These are phyloP conservation scores for Candida boidinii DNA, from an alignment of 805 yeast species.

Conservation along the genomic window DNA sequence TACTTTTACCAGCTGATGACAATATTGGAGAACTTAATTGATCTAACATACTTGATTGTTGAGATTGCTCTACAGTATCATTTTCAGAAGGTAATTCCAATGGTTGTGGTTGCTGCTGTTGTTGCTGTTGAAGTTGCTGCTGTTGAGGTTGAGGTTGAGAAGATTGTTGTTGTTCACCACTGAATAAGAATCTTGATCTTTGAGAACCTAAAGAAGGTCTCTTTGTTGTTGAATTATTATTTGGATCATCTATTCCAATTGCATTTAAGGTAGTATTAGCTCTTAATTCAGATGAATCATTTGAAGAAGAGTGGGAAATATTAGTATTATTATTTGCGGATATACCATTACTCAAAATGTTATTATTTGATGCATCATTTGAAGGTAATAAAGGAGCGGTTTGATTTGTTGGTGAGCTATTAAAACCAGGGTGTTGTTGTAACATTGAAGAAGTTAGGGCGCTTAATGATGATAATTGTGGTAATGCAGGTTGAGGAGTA, in stretches of 20 bases:
- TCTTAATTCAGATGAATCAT: not conserved
- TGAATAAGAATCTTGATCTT: slow-evolving; percentile 61
- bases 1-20: slow-evolving; percentile 30
- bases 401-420: not conserved
- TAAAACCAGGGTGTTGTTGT: too few species aligned
- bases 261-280: not conserved
- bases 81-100: slow-evolving; percentile 24
- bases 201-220: slow-evolving; percentile 50
- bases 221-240: slow-evolving; percentile 22
- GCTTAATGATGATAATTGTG: too few species aligned
- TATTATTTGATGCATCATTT: not conserved
- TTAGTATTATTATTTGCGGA: too few species aligned
- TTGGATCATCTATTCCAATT: too few species aligned
- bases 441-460: too few species aligned
- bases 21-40: slow-evolving; percentile 15
- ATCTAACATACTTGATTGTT: slow-evolving; percentile 6
- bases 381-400: slow-evolving; percentile 1
- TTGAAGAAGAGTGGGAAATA: not conserved
- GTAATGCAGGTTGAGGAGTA: too few species aligned
- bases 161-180: slow-evolving; percentile 28
- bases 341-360: too few species aligned
- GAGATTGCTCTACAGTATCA: not conserved
- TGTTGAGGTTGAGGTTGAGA: slow-evolving; percentile 4
- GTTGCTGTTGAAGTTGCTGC: slow-evolving; percentile 6
- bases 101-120: slow-evolving; percentile 13